phyloP scores from a whole-genome alignment of 345 rosid species.

The Luvunga scandens region DNA sequence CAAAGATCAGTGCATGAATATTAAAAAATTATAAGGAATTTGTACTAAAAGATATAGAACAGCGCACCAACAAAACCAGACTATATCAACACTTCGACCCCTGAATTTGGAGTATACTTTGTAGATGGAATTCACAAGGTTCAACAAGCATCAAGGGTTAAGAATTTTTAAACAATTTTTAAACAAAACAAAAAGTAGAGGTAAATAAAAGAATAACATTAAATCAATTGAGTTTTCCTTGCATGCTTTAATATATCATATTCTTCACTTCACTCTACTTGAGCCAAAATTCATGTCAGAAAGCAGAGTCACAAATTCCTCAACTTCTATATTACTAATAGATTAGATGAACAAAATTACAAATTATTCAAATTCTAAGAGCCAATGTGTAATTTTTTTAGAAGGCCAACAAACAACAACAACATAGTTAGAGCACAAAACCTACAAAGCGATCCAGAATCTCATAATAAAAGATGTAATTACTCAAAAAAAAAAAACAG shows the following conservation, averaged over 20 bases:
- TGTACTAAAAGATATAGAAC: neutral
- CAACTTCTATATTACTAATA: neutral
- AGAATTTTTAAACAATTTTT: neutral
- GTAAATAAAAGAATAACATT: neutral
- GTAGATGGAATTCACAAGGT: neutral
- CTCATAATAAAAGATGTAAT: neutral
- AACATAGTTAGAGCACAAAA: neutral
- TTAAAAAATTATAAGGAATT: neutral
- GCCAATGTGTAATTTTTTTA: neutral
- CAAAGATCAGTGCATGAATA: neutral
- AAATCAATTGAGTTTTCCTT: neutral
- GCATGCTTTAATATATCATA: neutral
- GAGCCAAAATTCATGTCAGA: neutral
- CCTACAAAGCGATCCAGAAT: neutral
- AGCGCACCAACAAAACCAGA: neutral
- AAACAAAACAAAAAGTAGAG: neutral
- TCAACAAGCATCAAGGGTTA: neutral
- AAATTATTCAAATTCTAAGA: neutral
- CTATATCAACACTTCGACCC: neutral
- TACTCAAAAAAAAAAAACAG: neutral
- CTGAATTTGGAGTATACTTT: neutral
- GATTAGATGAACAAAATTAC: neutral
- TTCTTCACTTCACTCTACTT: neutral
- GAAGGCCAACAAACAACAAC: neutral
- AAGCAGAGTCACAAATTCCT: no score